Evolutionary conservation across 2,329 filamentous ascomycete genomes (phyloP), one percentile per base, ranked within the genome.

Genomic region (Berkeleyomyces basicola): DNA sequence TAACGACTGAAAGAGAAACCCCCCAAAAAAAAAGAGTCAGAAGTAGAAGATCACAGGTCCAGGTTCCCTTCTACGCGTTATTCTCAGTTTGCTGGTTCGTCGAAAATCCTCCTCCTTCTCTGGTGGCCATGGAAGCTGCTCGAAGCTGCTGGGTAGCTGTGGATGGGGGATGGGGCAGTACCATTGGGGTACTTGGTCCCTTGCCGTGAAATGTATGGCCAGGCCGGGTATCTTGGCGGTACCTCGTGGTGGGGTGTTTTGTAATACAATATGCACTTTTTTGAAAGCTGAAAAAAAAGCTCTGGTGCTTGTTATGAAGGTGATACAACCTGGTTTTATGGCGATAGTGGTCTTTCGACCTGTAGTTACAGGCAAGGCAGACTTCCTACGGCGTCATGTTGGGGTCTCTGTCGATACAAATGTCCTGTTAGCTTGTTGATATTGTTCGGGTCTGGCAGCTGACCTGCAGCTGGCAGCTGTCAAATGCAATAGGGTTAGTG

Each of bases 91-190:
- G 46, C 31, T n/a, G 31, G 23, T 55, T 55, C 51, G n/a, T 55
- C 33, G n/a, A 49, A 55, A 55, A 55, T 39, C 51, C 51, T 46
- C 16, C 43, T 46, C 43, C 5, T n/a, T 16, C 53, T 42, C 31
- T 31, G 31, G 23, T 57, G 47, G 58, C 42, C 62, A 51, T 64
- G 49, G 63, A 64, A 64, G 63, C 63, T 61, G 53, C 63, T 51
- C 61, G 63, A 64, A 64, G 7, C 51, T 37, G 49, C 44, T 49
- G 39, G 62, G 36, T 42, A 23, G 16, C 47, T 33, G 47, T 31
- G 33, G 49, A 31, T n/a, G 33, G 31, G 31, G 33, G 23, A 23
- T 23, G 23, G 23, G 23, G 23, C 23, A 37, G 51, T 55, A 55
- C 51, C 16, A 55, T 31, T 39, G 51, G 51, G 36, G 51, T 39